Evolutionary conservation across 164 flowering plant species (phyloP).

Genomic region (Stephania japonica): DNA sequence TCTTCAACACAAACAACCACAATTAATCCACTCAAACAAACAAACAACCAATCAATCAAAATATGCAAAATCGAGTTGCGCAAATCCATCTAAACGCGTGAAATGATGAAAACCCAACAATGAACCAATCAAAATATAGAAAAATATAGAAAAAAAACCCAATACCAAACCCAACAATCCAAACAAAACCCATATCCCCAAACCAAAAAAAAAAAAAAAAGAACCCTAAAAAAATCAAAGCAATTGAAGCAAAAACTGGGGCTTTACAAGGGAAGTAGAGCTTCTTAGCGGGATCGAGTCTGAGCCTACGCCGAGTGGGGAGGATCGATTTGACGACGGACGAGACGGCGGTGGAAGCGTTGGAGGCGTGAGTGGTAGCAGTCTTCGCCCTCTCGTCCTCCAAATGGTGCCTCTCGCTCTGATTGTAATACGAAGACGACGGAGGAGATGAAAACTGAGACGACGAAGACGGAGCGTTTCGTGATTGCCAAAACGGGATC

Average conservation of each 20-base stretch:
- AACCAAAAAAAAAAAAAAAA: not conserved
- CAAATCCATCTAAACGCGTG: not conserved
- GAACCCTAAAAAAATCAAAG: too few species aligned
- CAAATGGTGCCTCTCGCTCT: slow-evolving; percentile 7
- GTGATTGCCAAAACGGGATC: slow-evolving; percentile 32
- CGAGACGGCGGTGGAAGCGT: slow-evolving; percentile 40
- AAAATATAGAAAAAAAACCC: too few species aligned
- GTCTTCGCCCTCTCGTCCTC: slow-evolving; percentile 9
- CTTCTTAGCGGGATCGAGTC: slow-evolving; percentile 78
- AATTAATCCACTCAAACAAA: slow-evolving; percentile 6
- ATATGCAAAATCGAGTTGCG: not conserved
- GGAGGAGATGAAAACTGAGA: not conserved
- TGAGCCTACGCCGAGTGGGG: slow-evolving; percentile 65
- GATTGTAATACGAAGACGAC: slow-evolving; percentile 6
- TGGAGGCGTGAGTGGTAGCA: slow-evolving; percentile 13
- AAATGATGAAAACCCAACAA: not conserved
- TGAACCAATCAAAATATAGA: too few species aligned
- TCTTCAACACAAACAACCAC: slow-evolving; percentile 36
- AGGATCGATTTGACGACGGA: slow-evolving; percentile 74
- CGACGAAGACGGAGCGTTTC: slow-evolving; percentile 13
- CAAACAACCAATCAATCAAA: too few species aligned
- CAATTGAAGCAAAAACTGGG: not conserved
- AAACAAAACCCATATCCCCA: not conserved
- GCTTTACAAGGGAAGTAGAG: slow-evolving; percentile 83
- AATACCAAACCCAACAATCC: not conserved